phyloP scores from a whole-genome alignment of 2,329 filamentous ascomycete species.

The Aureobasidium uvarum region DNA sequence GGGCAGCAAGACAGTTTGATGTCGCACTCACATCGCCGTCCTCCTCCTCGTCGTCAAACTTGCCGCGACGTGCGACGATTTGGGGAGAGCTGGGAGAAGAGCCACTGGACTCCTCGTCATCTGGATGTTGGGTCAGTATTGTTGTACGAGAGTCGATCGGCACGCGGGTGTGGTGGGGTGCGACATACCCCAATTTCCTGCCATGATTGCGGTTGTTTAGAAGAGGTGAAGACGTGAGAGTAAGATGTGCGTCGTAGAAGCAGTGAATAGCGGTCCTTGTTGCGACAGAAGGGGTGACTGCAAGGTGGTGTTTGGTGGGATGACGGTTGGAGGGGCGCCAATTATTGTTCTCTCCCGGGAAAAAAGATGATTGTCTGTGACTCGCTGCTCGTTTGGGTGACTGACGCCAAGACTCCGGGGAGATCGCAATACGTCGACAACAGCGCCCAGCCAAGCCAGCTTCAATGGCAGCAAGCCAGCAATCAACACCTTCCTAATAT shows the following conservation, averaged over 20 bases:
- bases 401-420: constrained; percentile 9
- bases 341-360: constrained; percentile 5
- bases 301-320: constrained; percentile 3
- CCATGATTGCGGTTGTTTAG: constrained; percentile 28
- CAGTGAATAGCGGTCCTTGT: background rate
- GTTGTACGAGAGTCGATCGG: constrained; percentile 7
- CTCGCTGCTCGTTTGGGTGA: background rate
- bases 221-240: background rate
- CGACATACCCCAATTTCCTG: constrained; percentile 29
- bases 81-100: constrained; percentile 50
- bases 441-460: constrained; percentile 2
- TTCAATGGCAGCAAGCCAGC: constrained; percentile 1
- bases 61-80: constrained; percentile 53
- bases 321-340: constrained; percentile 23
- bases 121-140: constrained; percentile 30
- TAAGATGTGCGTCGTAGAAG: constrained; percentile 3
- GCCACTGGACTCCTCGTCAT: constrained; percentile 57
- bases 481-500: constrained; percentile 9
- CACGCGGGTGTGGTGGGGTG: background rate
- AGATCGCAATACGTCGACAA: constrained; percentile 13
- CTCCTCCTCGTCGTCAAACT: constrained; percentile 91
- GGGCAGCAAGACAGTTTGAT: constrained; percentile 11
- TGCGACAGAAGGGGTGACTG: constrained; percentile 4
- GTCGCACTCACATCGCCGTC: constrained; percentile 61
- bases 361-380: constrained; percentile 7